Evolutionary conservation across 208 protist genomes (phyloP).

Genomic region (Acanthamoeba royreba): DNA sequence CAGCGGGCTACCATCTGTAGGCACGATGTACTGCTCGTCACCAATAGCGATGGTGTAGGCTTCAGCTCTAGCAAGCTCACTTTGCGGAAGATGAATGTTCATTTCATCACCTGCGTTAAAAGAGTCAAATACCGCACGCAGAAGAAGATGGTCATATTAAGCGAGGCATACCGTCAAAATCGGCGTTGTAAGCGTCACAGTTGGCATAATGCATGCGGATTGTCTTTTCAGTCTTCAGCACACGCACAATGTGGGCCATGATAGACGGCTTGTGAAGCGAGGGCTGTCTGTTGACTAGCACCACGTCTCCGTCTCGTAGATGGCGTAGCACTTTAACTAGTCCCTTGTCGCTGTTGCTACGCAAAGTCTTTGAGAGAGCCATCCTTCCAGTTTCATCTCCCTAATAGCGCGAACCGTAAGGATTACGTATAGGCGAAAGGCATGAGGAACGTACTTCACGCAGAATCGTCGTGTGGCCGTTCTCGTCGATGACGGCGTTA

Average conservation of each 20-base stretch:
- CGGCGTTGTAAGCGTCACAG: constrained; percentile 99
- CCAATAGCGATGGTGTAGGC: constrained; percentile 91
- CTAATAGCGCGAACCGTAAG: not conserved
- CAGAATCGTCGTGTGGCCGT: constrained; percentile 59
- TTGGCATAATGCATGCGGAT: constrained; percentile 99
- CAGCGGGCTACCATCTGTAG: constrained; percentile 93
- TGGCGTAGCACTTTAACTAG: constrained; percentile 92
- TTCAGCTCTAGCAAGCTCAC: constrained; percentile 91
- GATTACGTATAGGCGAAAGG: not conserved
- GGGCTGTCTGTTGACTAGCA: constrained; percentile 99
- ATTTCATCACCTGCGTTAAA: constrained; percentile 94
- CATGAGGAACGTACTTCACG: not conserved
- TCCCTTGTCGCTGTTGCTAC: constrained; percentile 30
- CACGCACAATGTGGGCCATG: constrained; percentile 93
- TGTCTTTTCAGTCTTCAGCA: constrained; percentile 91
- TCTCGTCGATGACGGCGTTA: constrained; percentile 90
- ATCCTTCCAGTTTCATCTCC: not conserved
- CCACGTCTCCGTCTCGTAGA: constrained; percentile 94
- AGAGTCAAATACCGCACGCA: not conserved
- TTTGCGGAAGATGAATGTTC: constrained; percentile 99
- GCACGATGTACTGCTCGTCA: constrained; percentile 95
- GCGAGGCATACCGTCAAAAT: constrained; percentile 96
- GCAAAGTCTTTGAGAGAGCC: constrained; percentile 1
- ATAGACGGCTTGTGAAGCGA: constrained; percentile 99
- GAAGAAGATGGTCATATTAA: not conserved